Conservation (phyloP, 805 yeast species). For the Kluyveromyces dobzhanskii region DNA sequence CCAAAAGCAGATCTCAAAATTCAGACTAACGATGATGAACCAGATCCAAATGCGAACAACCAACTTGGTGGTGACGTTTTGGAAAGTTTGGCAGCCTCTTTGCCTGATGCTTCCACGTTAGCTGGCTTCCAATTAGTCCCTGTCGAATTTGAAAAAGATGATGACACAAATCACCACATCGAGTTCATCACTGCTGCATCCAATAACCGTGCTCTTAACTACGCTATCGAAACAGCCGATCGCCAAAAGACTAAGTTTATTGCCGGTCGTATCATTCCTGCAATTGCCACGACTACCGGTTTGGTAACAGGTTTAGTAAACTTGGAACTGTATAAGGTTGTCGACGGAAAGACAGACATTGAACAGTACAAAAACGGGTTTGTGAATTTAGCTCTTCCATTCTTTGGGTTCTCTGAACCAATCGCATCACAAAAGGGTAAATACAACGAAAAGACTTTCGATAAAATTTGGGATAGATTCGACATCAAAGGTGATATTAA, state of each 20-base stretch:
- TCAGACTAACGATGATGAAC: slow-evolving; percentile 80
- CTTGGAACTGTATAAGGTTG: slow-evolving; percentile 85
- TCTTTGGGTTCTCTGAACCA: slow-evolving; percentile 95
- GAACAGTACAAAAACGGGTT: slow-evolving; percentile 92
- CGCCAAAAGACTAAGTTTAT: slow-evolving; percentile 87
- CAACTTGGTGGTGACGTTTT: slow-evolving; percentile 54
- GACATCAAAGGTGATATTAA: slow-evolving; percentile 72
- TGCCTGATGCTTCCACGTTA: slow-evolving; percentile 83
- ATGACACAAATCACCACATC: slow-evolving; percentile 92
- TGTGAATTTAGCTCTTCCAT: slow-evolving; percentile 85
- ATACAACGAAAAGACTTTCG: slow-evolving; percentile 72
- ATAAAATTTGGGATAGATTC: slow-evolving; percentile 93
- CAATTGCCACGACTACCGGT: slow-evolving; percentile 99
- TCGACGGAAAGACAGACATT: slow-evolving; percentile 60
- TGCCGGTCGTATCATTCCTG: slow-evolving; percentile 98
- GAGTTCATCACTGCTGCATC: slow-evolving; percentile 95
- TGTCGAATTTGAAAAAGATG: slow-evolving; percentile 97
- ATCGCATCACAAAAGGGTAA: slow-evolving; percentile 75
- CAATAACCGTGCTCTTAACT: slow-evolving; percentile 89
- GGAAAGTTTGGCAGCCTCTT: slow-evolving; percentile 57
- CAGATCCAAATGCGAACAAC: slow-evolving; percentile 63
- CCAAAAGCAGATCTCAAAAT: slow-evolving; percentile 74
- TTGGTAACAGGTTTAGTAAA: slow-evolving; percentile 92
- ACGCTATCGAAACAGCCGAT: slow-evolving; percentile 82
- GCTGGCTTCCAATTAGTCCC: slow-evolving; percentile 83